phyloP scores from a whole-genome alignment of 139 green algal genomes.

The Chlamydomonas incerta region DNA sequence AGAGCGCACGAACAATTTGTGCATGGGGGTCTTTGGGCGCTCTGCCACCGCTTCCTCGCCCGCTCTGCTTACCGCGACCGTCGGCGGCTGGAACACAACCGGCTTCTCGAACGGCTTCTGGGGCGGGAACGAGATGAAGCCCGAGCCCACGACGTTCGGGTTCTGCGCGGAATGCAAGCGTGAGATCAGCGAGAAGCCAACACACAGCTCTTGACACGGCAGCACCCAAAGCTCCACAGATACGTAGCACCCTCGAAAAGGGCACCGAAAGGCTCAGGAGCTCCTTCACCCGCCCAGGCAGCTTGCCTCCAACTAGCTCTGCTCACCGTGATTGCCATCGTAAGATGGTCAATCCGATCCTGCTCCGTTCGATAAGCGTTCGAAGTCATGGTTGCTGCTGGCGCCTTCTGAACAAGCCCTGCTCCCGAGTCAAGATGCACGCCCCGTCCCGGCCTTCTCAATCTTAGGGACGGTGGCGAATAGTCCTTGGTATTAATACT shows the following conservation, averaged over 20 bases:
- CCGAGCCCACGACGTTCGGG: slow-evolving; percentile 52
- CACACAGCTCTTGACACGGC: too few relatives aligned
- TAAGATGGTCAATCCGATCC: slow-evolving; percentile 53
- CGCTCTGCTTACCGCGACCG: slow-evolving; percentile 57
- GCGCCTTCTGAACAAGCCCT: too few relatives aligned
- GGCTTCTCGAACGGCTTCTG: slow-evolving; percentile 65
- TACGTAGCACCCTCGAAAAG: too few relatives aligned
- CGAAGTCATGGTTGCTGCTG: background rate
- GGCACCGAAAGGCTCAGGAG: too few relatives aligned
- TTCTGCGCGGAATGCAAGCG: background rate
- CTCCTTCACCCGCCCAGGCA: too few relatives aligned
- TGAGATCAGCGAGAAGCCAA: background rate
- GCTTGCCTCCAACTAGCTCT: background rate
- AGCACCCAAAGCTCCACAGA: too few relatives aligned
- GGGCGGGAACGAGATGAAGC: slow-evolving; percentile 65
- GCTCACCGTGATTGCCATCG: slow-evolving; percentile 61
- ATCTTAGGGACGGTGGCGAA: too few relatives aligned
- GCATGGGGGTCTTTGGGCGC: too few relatives aligned
- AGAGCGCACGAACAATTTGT: background rate
- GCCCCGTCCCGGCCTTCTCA: too few relatives aligned
- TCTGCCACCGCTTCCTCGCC: too few relatives aligned
- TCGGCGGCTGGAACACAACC: slow-evolving; percentile 65
- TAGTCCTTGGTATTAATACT: too few relatives aligned
- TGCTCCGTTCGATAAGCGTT: slow-evolving; percentile 44
- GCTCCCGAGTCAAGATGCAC: too few relatives aligned